These are phyloP conservation scores for Xerocomus nothofagi DNA, from an alignment of 1,284 basidiomycete genomes.

Conservation along the genomic window DNA sequence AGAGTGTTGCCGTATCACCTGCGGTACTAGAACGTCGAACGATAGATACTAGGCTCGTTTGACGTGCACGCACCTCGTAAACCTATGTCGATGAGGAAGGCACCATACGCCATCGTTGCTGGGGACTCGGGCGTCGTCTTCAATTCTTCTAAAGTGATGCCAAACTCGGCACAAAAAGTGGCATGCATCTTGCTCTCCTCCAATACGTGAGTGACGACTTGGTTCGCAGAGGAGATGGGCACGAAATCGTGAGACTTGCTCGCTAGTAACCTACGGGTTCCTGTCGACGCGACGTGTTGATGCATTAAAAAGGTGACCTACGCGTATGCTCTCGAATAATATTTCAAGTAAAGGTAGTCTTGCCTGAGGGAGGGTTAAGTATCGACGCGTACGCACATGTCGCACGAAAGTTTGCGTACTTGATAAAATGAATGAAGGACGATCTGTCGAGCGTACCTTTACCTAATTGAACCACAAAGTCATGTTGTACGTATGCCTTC, in stretches of 20 bases:
- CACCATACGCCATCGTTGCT: slow-evolving; percentile 81
- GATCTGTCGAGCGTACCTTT: slow-evolving; percentile 65
- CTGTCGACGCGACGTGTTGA: neutral
- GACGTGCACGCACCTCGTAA: slow-evolving; percentile 50
- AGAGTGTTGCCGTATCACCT: slow-evolving; percentile 74
- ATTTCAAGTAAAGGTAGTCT: slow-evolving; percentile 76
- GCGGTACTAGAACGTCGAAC: neutral
- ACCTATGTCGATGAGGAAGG: slow-evolving; percentile 81
- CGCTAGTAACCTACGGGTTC: slow-evolving; percentile 59
- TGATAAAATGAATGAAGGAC: slow-evolving; percentile 85
- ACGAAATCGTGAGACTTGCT: slow-evolving; percentile 72
- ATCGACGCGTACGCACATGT: neutral
- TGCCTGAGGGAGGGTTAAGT: slow-evolving; percentile 47
- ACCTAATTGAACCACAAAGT: slow-evolving; percentile 78
- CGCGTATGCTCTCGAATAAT: slow-evolving; percentile 77
- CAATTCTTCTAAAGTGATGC: slow-evolving; percentile 61
- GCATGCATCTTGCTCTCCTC: slow-evolving; percentile 76
- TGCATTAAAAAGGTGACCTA: slow-evolving; percentile 33
- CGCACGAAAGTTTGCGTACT: slow-evolving; percentile 42
- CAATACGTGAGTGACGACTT: slow-evolving; percentile 66
- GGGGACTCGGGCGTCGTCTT: slow-evolving; percentile 62
- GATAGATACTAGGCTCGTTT: neutral
- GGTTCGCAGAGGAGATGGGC: slow-evolving; percentile 64
- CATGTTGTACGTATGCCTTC: slow-evolving; percentile 80
- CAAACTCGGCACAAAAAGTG: slow-evolving; percentile 69